Percentiles rank a stretch among this genome's conserved stretches.
Evolutionary conservation across 1,284 basidiomycete species (phyloP).

Genomic region (Cryptococcus sp.): DNA sequence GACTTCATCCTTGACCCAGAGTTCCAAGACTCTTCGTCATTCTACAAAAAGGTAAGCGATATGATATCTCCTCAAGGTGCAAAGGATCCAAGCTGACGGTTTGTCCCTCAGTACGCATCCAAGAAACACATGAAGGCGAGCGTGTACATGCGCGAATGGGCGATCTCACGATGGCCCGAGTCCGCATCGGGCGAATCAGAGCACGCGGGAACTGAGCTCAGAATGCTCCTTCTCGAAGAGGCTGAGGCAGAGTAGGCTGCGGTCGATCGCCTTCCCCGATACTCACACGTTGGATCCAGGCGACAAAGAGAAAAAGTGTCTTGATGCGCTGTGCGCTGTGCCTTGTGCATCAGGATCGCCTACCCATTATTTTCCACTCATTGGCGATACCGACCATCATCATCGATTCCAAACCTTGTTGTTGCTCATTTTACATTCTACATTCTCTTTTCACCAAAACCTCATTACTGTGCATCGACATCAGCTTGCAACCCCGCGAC

Average conservation of each 20-base stretch:
- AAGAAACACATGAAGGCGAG: conserved; percentile 82
- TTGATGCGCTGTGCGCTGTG: too few relatives aligned
- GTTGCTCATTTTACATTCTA: too few relatives aligned
- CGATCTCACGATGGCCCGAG: conserved; percentile 42
- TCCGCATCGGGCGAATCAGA: conserved; percentile 21
- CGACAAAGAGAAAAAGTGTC: too few relatives aligned
- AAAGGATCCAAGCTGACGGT: not conserved
- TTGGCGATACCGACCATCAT: too few relatives aligned
- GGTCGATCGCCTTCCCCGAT: too few relatives aligned
- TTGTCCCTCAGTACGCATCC: conserved; percentile 62
- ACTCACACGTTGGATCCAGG: too few relatives aligned
- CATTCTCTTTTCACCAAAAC: too few relatives aligned
- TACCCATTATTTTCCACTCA: too few relatives aligned
- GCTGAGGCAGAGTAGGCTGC: not conserved
- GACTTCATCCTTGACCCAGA: conserved; percentile 79
- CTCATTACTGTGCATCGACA: too few relatives aligned
- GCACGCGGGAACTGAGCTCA: conserved; percentile 29
- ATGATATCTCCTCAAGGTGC: not conserved
- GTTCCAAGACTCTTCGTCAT: conserved; percentile 66
- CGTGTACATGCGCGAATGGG: conserved; percentile 58
- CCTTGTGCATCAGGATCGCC: too few relatives aligned
- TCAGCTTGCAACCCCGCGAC: too few relatives aligned
- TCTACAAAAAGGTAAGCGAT: conserved; percentile 58
- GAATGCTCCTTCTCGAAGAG: conserved; percentile 7
- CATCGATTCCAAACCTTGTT: too few relatives aligned